Evolutionary conservation across 352 stramenopile genomes (phyloP), one percentile per base, ranked within the genome.

Genomic region (Phytophthora macrochlamydospora): DNA sequence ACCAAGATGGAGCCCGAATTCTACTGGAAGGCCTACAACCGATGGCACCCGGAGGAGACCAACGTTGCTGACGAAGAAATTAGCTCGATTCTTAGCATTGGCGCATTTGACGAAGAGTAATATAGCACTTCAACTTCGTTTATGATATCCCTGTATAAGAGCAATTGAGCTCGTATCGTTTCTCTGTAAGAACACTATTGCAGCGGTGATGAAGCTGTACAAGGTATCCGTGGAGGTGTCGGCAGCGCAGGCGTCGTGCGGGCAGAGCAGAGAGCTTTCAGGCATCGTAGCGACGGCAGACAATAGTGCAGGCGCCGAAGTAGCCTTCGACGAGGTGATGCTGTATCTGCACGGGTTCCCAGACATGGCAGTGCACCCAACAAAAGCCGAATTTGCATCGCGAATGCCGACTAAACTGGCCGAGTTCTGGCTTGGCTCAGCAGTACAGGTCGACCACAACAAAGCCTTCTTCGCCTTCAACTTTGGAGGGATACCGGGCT

Each of bases 321-420:
- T 8, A 24, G 18, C 18, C 14, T 81, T 75, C 49, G 72, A 79
- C 35, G 74, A 82, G 3, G 74, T 84, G 32, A 67, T 90, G 59
- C 69, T 92, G 40, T 93, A 92, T 70, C 60, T 93, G 12, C 83
- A 93, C 55, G 85, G 85, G 1, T 93, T 93, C 52, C 83, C 85
- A 8, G 85, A 92, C 56, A 76, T 93, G 56, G 63, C 77, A 1
- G 85, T 93, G 51, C 81, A 93, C 51, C 83, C 83, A 24, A 69
- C 71, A 4, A 70, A 76, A 31, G 52, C 78, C 31, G 70, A 75
- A 5, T 85, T 91, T 63, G 81, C 74, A 2, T 88, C 75, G 54
- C 81, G 85, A 13, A 55, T 92, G 43, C 69, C 83, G 37, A 56
- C 76, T 3, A 92, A 92, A 62, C 61, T 92, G 29, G 73, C 78